A percentile compares a stretch with the other conserved stretches of the same genome.
phyloP scores from a whole-genome alignment of 345 rosid species.

The Populus alba region DNA sequence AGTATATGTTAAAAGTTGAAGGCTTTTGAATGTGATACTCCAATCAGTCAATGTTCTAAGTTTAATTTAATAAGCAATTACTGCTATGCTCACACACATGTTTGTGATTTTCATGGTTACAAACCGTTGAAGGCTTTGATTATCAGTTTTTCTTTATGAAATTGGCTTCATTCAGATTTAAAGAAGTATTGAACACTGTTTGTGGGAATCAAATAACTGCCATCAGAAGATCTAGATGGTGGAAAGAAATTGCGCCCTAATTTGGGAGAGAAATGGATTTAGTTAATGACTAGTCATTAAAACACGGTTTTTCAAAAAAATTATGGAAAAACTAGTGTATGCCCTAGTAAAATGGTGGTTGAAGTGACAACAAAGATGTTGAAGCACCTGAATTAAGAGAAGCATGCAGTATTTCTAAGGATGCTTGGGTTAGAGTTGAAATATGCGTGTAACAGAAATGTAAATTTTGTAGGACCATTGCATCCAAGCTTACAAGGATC shows the following conservation, averaged over 20 bases:
- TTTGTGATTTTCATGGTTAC: neutral
- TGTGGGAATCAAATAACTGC: neutral
- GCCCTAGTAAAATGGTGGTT: neutral
- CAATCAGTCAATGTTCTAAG: neutral
- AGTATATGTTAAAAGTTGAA: neutral
- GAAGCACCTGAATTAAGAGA: neutral
- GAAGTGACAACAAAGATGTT: neutral
- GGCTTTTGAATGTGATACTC: neutral
- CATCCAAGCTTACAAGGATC: conserved; percentile 1
- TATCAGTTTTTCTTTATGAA: neutral
- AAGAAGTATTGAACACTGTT: neutral
- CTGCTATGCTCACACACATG: neutral
- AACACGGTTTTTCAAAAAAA: neutral
- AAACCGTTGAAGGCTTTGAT: neutral
- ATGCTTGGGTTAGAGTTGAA: neutral
- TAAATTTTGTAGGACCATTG: neutral
- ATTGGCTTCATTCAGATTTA: neutral
- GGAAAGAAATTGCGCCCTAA: neutral
- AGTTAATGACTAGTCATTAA: neutral
- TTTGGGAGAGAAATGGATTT: neutral
- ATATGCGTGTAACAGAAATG: too few species aligned
- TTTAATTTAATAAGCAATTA: neutral
- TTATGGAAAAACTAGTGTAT: neutral
- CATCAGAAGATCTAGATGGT: neutral
- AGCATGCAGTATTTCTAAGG: neutral